Conservation (phyloP, 768 basidiomycete species). For the Tulasnella sp. region DNA sequence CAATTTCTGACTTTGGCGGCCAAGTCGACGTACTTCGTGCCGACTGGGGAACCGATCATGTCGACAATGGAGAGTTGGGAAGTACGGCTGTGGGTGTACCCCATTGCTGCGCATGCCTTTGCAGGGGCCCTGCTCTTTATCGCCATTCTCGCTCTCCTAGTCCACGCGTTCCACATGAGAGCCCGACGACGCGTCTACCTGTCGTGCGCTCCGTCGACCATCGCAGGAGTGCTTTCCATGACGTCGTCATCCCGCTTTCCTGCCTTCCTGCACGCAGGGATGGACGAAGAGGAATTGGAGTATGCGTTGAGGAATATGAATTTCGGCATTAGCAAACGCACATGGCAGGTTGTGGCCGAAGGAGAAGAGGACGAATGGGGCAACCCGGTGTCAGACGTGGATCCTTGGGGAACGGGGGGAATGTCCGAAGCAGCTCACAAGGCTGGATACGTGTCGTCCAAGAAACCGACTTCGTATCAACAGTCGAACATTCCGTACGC, state of each 20-base stretch:
- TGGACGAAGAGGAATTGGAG: not conserved
- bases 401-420: too few species aligned
- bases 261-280: not conserved
- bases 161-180: constrained; percentile 38
- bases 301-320: not conserved
- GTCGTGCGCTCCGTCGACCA: constrained; percentile 44
- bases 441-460: too few species aligned
- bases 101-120: constrained; percentile 41
- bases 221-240: constrained; percentile 28
- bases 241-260: constrained; percentile 9
- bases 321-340: constrained; percentile 9
- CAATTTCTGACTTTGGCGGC: constrained; percentile 47
- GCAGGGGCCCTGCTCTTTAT: constrained; percentile 37
- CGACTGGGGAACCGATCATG: constrained; percentile 28
- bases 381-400: too few species aligned
- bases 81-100: constrained; percentile 40
- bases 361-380: constrained; percentile 14
- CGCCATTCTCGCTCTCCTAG: constrained; percentile 35
- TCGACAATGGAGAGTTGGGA: constrained; percentile 34
- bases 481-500: too few species aligned
- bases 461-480: too few species aligned
- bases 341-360: constrained; percentile 13
- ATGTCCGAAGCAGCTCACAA: too few species aligned
- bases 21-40: constrained; percentile 46
- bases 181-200: constrained; percentile 40